Conservation (phyloP, 352 stramenopile genomes). For the Phytophthora foliorum region DNA sequence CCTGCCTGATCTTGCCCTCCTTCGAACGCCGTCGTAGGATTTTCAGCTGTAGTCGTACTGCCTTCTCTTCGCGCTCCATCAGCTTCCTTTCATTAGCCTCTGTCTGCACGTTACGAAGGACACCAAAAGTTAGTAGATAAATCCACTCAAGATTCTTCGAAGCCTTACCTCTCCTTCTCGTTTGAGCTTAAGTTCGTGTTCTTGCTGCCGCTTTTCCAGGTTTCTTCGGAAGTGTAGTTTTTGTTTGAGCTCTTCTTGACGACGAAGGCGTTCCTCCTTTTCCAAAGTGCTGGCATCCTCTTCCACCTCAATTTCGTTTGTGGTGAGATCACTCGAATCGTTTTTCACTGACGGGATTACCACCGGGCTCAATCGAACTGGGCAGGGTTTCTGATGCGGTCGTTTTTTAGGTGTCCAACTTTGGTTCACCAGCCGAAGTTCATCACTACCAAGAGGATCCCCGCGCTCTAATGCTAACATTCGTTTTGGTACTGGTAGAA, state of each 20-base stretch:
- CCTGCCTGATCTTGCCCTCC: conserved; percentile 54
- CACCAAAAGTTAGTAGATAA: conserved; percentile 19
- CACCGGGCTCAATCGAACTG: conserved; percentile 51
- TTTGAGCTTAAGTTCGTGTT: conserved; percentile 47
- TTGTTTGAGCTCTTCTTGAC: conserved; percentile 59
- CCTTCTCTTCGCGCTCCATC: conserved; percentile 84
- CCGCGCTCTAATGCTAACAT: conserved; percentile 27
- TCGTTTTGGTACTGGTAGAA: conserved; percentile 45
- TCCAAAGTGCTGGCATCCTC: conserved; percentile 10
- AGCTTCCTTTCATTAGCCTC: conserved; percentile 64
- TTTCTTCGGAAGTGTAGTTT: conserved; percentile 50
- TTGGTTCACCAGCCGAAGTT: conserved; percentile 24
- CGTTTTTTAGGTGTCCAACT: conserved; percentile 55
- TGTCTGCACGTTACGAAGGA: conserved; percentile 36
- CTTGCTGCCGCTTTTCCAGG: conserved; percentile 47
- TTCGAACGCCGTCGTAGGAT: conserved; percentile 59
- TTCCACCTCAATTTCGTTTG: conserved; percentile 3
- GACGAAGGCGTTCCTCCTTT: conserved; percentile 37
- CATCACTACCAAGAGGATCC: conserved; percentile 13
- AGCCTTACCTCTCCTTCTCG: conserved; percentile 45
- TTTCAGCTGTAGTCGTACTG: conserved; percentile 63
- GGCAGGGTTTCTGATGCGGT: conserved; percentile 52
- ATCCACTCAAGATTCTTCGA: neutral
- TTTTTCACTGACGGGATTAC: conserved; percentile 18
- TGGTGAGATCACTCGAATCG: conserved; percentile 6